Conservation (phyloP, 169 alveolate genomes). For the Amoebophrya sp. region DNA sequence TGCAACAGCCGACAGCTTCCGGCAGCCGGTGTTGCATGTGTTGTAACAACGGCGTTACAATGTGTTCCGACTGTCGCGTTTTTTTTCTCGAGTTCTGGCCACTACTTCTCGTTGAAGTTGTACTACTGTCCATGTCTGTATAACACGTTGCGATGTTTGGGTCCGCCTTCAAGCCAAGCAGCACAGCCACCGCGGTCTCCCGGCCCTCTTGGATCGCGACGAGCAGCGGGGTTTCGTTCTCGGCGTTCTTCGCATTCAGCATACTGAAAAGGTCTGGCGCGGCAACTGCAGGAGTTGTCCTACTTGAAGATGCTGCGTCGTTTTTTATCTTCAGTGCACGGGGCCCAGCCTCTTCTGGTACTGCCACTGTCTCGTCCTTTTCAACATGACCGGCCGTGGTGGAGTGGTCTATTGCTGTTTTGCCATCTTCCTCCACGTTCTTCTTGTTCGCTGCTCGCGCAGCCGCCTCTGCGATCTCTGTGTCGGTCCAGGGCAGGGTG, state of each 20-base stretch:
- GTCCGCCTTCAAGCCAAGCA: neutral
- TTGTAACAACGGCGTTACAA: neutral
- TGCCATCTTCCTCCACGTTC: neutral
- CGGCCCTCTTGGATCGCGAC: neutral
- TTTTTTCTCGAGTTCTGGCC: too few relatives aligned
- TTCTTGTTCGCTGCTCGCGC: neutral
- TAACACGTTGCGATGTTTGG: neutral
- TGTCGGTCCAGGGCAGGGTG: neutral
- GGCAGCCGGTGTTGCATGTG: neutral
- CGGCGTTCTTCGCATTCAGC: neutral
- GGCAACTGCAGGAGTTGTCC: too few relatives aligned
- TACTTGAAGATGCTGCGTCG: too few relatives aligned
- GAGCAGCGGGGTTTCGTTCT: neutral
- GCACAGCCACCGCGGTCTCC: neutral
- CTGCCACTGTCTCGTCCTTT: too few relatives aligned
- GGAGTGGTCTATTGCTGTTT: neutral
- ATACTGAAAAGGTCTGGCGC: too few relatives aligned
- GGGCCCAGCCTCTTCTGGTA: too few relatives aligned
- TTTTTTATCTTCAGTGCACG: too few relatives aligned
- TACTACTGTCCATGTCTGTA: too few relatives aligned
- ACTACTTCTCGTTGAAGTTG: too few relatives aligned
- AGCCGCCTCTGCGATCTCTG: neutral
- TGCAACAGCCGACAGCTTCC: neutral
- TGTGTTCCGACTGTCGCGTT: too few relatives aligned
- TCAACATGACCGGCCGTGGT: too few relatives aligned